Evolutionary conservation across 2,329 filamentous ascomycete species (phyloP), one percentile per base, ranked within the genome.

Genomic region (Colletotrichum sp.): DNA sequence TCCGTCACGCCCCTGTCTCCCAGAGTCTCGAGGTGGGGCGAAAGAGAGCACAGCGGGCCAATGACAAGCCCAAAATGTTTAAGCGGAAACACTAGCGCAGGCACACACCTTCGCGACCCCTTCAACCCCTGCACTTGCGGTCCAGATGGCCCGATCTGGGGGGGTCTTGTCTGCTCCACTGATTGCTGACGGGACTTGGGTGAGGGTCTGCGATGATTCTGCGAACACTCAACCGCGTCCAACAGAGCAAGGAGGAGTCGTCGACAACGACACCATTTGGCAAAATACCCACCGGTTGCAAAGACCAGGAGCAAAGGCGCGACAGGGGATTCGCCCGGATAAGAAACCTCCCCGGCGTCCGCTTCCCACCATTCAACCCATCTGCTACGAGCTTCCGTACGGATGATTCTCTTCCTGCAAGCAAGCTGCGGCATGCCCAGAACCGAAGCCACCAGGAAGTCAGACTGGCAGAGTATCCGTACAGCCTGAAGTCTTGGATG

Each of bases 11-110:
- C 70, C 73, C 70, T 76, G 70, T 59, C 24, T 34, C 24, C 26
- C 55, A 18, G 26, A 69, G 28, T 57, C 32, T 6, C 15, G 15
- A 24, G 21, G 26, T 72, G 69, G 73, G 21, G 49, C 32, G 2
- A 18, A 13, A 10, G 39, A 28, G 26, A 15, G 21, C 18, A 2
- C 18, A 4, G 24, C 59, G 74, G 44, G 57, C 49, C 70, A 69
- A 71, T 67, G 30, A 63, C 2, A n/a, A 64, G 30, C 28, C 30
- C 57, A 59, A 28, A n/a, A 71, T 26, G 69, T 49, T 69, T 64
- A 78, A 75, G 70, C 62, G 57, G 76, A 78, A 78, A 78, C 77
- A 78, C 77, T 78, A 78, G 77, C 69, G 76, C 77, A 77, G 69
- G 77, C 70, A 78, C 77, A 52, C 60, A 44, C 62, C 66, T 67